Conservation (phyloP, 345 rosid species). For the Eucalyptus sp. region DNA sequence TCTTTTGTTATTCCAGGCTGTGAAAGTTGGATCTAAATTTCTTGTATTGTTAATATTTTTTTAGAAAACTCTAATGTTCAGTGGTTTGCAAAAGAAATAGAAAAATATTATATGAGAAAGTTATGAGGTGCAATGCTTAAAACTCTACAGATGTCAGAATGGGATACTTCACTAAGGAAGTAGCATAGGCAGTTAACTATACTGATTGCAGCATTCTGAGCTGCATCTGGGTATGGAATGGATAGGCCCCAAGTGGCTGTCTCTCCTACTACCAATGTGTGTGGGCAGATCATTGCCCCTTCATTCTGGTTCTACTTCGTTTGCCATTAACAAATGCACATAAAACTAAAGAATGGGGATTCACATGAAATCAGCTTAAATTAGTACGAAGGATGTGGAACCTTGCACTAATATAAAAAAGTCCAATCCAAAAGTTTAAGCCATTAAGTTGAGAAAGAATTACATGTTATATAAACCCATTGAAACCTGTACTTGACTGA, state of each 20-base stretch:
- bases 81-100: not conserved
- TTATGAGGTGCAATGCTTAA: not conserved
- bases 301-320: not conserved
- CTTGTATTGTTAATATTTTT: not conserved
- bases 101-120: not conserved
- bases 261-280: not conserved
- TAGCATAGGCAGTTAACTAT: not conserved
- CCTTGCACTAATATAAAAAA: not conserved
- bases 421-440: not conserved
- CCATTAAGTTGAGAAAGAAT: not conserved
- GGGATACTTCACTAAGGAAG: not conserved
- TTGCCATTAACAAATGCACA: not conserved
- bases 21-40: not conserved
- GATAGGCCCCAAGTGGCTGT: not conserved
- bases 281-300: not conserved
- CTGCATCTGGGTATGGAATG: conserved; percentile 10
- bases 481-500: not conserved
- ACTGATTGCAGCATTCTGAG: not conserved
- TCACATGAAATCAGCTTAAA: not conserved
- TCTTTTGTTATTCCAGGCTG: not conserved
- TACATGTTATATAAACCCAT: not conserved
- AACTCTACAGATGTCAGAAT: not conserved
- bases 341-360: not conserved
- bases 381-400: not conserved
- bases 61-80: not conserved